Base-by-base conservation (phyloP, 441 rosid species). In the Lepidium campestre region DNA sequence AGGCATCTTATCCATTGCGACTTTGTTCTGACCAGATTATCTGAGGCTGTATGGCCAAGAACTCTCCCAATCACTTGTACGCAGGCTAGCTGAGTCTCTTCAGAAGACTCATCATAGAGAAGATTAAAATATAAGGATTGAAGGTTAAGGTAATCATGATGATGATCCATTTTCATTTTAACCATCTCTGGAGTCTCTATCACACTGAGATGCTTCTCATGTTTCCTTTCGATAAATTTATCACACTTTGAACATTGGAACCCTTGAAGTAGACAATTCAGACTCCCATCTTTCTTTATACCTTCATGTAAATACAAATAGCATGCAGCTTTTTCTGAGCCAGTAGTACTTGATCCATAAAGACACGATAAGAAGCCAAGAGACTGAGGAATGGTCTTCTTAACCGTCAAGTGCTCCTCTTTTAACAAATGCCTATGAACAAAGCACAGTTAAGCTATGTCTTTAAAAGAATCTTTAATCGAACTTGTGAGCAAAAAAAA, bases 181-280 rank as follows among this genome's bases (percentile, higher is more conserved):
- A 75, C 77, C 77, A 71, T 32, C 62, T 72, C 78, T 8, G 75
- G 78, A 15, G 58, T 74, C 59, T 76, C 67, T 64, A 82, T 57
- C 58, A 77, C 54, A 57, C 65, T 81, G 53, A 78, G 74, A 74
- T 69, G 74, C 49, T 20, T 67, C 61, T 74, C 79, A 47, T 64
- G 76, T 74, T 60, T 45, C 60, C 32, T 74, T 74, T 64, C 63
- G 67, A 75, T 25, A 73, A 57, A 67, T 79, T 61, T 70, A 78
- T 88, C 98, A 78, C 99, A 95, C 73, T 79, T 86, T 61, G 95
- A 85, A 81, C 99, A 95, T 75, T 82, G 83, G 70, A 95, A 95
- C 58, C 97, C 96, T 80, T 78, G 83, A 67, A 82, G 78, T 45
- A 90, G 66, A 77, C 57, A 70, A 54, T 86, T 87, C 54, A 80